Evolutionary conservation across 2,329 filamentous ascomycete genomes (phyloP).

Genomic region (Grosmannia penicillata): DNA sequence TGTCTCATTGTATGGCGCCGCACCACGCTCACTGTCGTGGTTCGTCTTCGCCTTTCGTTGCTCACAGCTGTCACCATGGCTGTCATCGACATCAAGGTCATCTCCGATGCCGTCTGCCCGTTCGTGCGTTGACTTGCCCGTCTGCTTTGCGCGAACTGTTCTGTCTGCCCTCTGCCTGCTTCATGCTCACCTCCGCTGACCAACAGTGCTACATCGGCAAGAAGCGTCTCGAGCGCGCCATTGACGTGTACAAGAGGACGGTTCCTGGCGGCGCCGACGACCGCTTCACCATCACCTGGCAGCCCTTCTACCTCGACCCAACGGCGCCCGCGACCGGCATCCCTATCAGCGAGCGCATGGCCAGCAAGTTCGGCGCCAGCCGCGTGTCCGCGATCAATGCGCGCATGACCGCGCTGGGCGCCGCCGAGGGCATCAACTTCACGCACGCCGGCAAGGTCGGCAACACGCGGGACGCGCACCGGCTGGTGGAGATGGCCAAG

Average conservation of each 20-base stretch:
- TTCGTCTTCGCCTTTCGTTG: background rate
- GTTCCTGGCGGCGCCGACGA: conserved; percentile 45
- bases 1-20: too few relatives aligned
- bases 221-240: conserved; percentile 58
- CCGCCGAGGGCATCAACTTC: conserved; percentile 57
- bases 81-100: conserved; percentile 60
- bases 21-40: too few relatives aligned
- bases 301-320: conserved; percentile 69
- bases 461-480: conserved; percentile 66
- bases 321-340: conserved; percentile 32
- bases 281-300: conserved; percentile 60
- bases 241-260: conserved; percentile 46
- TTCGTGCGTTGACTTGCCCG: conserved; percentile 20
- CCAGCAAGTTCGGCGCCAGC: conserved; percentile 50
- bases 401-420: conserved; percentile 39
- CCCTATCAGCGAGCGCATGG: conserved; percentile 36
- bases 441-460: conserved; percentile 56
- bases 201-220: conserved; percentile 68
- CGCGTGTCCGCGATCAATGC: conserved; percentile 19
- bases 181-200: too few relatives aligned
- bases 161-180: too few relatives aligned
- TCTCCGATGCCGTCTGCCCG: conserved; percentile 72
- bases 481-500: conserved; percentile 57
- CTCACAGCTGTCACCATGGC: conserved; percentile 37
- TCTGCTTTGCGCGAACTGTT: conserved; percentile 11